Evolutionary conservation across 2,329 filamentous ascomycete genomes (phyloP).

Genomic region (Xylariaceae sp.): DNA sequence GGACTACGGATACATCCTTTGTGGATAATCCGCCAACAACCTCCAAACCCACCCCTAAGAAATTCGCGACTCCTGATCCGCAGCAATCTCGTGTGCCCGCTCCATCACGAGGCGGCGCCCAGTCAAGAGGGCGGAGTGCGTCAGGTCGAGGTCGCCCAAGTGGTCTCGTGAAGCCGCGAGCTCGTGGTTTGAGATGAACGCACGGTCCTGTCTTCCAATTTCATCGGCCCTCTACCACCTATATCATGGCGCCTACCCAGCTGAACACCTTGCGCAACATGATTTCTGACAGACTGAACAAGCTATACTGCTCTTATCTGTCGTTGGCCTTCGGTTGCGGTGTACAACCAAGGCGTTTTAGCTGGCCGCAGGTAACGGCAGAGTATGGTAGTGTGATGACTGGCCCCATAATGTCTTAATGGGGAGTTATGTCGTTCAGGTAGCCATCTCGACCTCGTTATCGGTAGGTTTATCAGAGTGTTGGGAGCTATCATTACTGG

Average conservation of each 20-base stretch:
- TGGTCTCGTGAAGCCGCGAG: constrained; percentile 54
- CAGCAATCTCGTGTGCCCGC: constrained; percentile 56
- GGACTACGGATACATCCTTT: constrained; percentile 90
- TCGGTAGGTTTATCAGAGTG: constrained; percentile 35
- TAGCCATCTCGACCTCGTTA: constrained; percentile 49
- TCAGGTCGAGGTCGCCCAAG: constrained; percentile 51
- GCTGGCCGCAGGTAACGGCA: neutral
- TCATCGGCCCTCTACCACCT: neutral
- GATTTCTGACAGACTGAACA: neutral
- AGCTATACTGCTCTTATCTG: neutral
- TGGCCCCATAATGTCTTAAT: constrained; percentile 2
- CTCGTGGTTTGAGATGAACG: constrained; percentile 52
- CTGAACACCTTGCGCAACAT: neutral
- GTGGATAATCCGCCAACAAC: constrained; percentile 78
- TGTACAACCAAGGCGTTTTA: neutral
- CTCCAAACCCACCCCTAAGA: constrained; percentile 54
- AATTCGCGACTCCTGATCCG: constrained; percentile 50
- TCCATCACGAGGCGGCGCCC: constrained; percentile 48
- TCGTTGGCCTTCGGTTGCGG: neutral
- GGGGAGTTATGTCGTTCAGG: constrained; percentile 27
- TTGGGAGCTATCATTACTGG: constrained; percentile 63
- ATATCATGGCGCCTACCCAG: constrained; percentile 1
- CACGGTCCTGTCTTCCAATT: neutral
- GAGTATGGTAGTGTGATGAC: constrained; percentile 1
- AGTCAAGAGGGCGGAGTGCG: constrained; percentile 42